These are phyloP conservation scores for Claviceps citrina DNA, from an alignment of 2,329 filamentous ascomycete genomes.

Conservation along the genomic window DNA sequence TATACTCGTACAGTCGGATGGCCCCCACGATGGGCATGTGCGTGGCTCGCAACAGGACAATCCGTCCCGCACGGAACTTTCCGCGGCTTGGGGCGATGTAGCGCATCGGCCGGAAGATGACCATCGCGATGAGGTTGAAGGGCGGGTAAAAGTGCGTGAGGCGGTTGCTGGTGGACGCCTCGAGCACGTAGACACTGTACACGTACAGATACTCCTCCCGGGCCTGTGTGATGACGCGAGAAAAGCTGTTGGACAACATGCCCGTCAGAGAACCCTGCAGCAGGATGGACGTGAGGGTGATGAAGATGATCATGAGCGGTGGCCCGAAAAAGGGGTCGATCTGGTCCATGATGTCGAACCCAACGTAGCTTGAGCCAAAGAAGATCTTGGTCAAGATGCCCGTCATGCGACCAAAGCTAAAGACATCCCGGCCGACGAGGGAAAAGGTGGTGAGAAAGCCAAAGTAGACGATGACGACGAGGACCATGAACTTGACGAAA, in stretches of 20 bases:
- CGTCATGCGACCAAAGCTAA: conserved; percentile 51
- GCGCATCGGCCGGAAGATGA: conserved; percentile 56
- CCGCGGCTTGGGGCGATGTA: conserved; percentile 49
- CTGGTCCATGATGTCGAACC: conserved; percentile 51
- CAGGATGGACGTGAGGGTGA: conserved; percentile 62
- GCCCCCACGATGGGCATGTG: conserved; percentile 53
- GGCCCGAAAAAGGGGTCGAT: conserved; percentile 45
- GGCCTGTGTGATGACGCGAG: conserved; percentile 45
- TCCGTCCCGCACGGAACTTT: conserved; percentile 46
- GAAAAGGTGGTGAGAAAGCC: conserved; percentile 83
- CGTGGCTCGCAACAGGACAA: conserved; percentile 45
- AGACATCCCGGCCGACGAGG: conserved; percentile 56
- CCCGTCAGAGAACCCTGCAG: conserved; percentile 65
- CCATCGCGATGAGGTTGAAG: conserved; percentile 58
- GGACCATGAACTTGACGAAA: conserved; percentile 69
- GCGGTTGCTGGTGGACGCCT: conserved; percentile 52
- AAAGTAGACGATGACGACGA: conserved; percentile 69
- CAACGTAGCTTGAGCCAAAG: conserved; percentile 60
- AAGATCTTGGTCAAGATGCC: conserved; percentile 69
- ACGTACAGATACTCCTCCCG: conserved; percentile 68
- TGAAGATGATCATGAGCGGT: conserved; percentile 55
- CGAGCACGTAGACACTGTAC: conserved; percentile 50
- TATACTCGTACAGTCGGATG: conserved; percentile 52
- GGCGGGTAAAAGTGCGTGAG: conserved; percentile 57
- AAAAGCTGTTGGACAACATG: conserved; percentile 64